phyloP scores from a whole-genome alignment of 2,329 filamentous ascomycete genomes.

The Fusarium phyllophilum region DNA sequence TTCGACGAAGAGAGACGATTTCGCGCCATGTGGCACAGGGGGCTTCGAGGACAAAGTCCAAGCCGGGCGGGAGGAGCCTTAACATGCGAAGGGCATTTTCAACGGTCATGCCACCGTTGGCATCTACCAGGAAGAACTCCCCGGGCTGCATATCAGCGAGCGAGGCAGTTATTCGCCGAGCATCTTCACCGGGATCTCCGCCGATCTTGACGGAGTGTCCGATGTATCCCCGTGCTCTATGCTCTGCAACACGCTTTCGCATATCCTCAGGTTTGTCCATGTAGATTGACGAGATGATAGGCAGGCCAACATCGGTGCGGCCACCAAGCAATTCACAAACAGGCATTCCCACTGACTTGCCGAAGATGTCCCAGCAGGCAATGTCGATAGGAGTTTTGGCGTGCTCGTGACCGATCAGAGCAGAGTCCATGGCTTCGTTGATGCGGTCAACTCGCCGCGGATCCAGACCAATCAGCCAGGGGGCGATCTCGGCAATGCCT shows the following conservation, averaged over 20 bases:
- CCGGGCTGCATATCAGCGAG: constrained; percentile 23
- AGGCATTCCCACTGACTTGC: constrained; percentile 30
- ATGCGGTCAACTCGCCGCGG: constrained; percentile 30
- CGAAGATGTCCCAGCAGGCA: constrained; percentile 36
- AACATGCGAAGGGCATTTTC: constrained; percentile 31
- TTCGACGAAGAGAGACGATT: constrained; percentile 18
- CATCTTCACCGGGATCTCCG: constrained; percentile 19
- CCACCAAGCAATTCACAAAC: constrained; percentile 36
- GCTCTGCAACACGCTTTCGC: constrained; percentile 18
- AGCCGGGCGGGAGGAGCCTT: constrained; percentile 21
- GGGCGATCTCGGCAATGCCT: constrained; percentile 27
- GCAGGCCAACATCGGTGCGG: constrained; percentile 18
- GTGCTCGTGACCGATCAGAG: constrained; percentile 25
- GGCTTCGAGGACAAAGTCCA: constrained; percentile 37
- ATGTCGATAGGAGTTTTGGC: constrained; percentile 33
- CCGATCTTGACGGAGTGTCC: constrained; percentile 33
- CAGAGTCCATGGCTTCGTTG: constrained; percentile 33
- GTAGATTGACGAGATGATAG: constrained; percentile 34
- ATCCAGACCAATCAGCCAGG: constrained; percentile 26
- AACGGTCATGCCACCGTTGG: constrained; percentile 30
- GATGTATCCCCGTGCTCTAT: constrained; percentile 21
- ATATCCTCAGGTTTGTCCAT: constrained; percentile 29
- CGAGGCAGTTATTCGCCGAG: constrained; percentile 23
- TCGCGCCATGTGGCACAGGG: constrained; percentile 31
- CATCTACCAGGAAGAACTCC: constrained; percentile 36